phyloP scores from a whole-genome alignment of 306 rosid genomes.

The Lithocarpus polystachyus region DNA sequence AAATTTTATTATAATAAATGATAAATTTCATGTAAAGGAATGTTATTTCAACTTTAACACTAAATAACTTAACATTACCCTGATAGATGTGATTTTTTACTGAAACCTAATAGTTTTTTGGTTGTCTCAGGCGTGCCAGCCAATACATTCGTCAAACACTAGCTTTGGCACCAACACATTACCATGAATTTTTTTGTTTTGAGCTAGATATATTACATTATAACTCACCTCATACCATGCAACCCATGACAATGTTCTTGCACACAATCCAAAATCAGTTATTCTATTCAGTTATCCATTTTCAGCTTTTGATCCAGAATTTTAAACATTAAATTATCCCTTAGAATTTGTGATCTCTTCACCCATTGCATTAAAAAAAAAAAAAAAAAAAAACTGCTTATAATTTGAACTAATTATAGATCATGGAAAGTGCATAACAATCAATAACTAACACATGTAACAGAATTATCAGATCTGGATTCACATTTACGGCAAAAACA shows the following conservation, averaged over 20 bases:
- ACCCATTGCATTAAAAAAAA: not conserved
- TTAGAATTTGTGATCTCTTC: constrained; percentile 16
- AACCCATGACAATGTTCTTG: not conserved
- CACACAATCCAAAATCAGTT: not conserved
- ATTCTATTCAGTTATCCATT: not conserved
- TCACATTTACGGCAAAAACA: constrained; percentile 5
- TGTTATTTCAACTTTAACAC: not conserved
- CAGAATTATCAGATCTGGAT: constrained; percentile 50
- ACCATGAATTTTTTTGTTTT: not conserved
- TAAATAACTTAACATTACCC: not conserved
- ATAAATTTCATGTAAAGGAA: too few relatives aligned
- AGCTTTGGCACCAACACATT: not conserved
- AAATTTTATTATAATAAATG: too few relatives aligned
- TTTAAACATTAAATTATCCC: not conserved
- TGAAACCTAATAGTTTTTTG: not conserved
- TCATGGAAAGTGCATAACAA: constrained; percentile 9
- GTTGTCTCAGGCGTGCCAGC: not conserved
- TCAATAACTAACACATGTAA: not conserved
- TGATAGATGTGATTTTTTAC: not conserved
- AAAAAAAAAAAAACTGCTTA: not conserved
- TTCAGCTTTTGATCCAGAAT: not conserved
- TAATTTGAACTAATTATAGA: constrained; percentile 22
- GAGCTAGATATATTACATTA: too few relatives aligned
- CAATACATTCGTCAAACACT: not conserved
- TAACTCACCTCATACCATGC: not conserved